Evolutionary conservation across 441 rosid species (phyloP).

Genomic region (Breynia disticha): DNA sequence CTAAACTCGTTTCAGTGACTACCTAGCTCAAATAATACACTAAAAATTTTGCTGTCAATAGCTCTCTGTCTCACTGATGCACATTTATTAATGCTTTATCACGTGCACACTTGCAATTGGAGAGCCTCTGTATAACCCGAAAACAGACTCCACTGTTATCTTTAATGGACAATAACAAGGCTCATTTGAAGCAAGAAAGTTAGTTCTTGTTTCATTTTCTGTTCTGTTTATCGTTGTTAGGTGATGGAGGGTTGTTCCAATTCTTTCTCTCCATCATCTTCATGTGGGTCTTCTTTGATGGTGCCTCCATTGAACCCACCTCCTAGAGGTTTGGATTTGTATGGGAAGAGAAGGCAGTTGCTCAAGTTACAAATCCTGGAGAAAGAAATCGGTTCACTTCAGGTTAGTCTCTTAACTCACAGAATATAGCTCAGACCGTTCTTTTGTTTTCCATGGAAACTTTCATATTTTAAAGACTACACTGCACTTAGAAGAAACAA

Average conservation of each 20-base stretch:
- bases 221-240: background rate
- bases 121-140: background rate
- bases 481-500: no score
- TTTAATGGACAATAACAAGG: background rate
- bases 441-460: no score
- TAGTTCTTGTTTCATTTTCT: background rate
- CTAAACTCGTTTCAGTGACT: background rate
- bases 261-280: constrained; percentile 14
- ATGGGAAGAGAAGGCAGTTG: constrained; percentile 37
- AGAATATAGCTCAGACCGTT: background rate
- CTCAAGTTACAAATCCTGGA: constrained; percentile 40
- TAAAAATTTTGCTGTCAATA: background rate
- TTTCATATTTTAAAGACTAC: no score
- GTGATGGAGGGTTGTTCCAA: constrained; percentile 18
- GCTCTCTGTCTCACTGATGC: background rate
- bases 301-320: constrained; percentile 25
- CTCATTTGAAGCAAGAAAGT: background rate
- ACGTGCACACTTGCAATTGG: background rate
- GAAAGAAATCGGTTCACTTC: constrained; percentile 41
- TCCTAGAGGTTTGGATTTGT: constrained; percentile 34
- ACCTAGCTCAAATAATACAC: background rate
- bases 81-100: background rate
- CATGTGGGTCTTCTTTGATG: constrained; percentile 15
- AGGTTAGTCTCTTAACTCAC: constrained; percentile 20
- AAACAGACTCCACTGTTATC: background rate